These are phyloP conservation scores for Hypomyces perniciosus DNA, from an alignment of 2,329 filamentous ascomycete species.

Conservation along the genomic window DNA sequence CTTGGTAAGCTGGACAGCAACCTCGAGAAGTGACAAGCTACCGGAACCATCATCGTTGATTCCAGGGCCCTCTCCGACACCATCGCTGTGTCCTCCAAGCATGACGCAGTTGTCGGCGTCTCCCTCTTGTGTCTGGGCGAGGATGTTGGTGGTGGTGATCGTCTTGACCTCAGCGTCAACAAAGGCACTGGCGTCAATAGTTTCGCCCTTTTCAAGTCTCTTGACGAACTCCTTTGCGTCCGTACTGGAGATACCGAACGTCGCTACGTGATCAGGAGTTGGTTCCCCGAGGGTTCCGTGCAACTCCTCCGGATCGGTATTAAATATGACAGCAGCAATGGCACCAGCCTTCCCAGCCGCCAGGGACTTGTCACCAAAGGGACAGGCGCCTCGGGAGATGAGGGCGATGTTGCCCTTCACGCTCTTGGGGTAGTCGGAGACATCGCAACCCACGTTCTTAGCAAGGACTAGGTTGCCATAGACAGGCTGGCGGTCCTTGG, in stretches of 20 bases:
- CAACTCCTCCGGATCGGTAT: conserved; percentile 58
- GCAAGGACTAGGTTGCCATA: conserved; percentile 56
- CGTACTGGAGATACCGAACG: conserved; percentile 57
- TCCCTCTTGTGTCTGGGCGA: conserved; percentile 55
- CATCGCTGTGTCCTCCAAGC: conserved; percentile 60
- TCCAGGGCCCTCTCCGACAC: conserved; percentile 57
- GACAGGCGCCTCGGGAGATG: conserved; percentile 62
- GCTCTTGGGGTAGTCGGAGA: conserved; percentile 55
- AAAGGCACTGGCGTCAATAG: conserved; percentile 50
- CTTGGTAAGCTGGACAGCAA: conserved; percentile 52
- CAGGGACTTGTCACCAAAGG: conserved; percentile 66
- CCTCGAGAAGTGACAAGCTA: conserved; percentile 54
- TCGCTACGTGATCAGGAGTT: conserved; percentile 55
- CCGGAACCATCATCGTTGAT: conserved; percentile 77
- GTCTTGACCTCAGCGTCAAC: conserved; percentile 51
- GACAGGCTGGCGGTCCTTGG: conserved; percentile 52
- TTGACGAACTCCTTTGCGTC: conserved; percentile 53
- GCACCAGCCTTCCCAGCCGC: conserved; percentile 65
- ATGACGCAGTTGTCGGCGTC: conserved; percentile 60
- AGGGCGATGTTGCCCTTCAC: conserved; percentile 62
- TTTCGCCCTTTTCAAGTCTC: conserved; percentile 45
- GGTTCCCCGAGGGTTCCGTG: conserved; percentile 64
- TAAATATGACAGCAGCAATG: conserved; percentile 66
- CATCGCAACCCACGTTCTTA: conserved; percentile 56
- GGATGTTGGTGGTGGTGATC: conserved; percentile 52